Conservation (phyloP, 768 basidiomycete genomes). For the Calvatia gigantea region DNA sequence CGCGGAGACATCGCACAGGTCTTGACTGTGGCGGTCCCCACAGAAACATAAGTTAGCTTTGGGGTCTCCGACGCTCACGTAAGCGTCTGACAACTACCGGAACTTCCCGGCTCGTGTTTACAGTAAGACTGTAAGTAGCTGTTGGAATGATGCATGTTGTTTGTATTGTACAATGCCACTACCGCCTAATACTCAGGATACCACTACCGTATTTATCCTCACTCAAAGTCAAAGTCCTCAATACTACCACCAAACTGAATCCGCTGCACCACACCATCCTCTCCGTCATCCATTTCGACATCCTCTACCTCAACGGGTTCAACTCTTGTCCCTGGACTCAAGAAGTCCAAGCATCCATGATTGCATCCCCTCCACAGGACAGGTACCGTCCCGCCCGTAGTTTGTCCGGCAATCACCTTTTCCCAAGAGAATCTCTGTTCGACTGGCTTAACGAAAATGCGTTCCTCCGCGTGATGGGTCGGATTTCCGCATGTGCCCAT, state of each 20-base stretch:
- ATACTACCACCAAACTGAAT: slow-evolving; percentile 17
- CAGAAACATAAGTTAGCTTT: not conserved
- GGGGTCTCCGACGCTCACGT: slow-evolving; percentile 3
- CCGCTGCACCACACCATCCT: slow-evolving; percentile 18
- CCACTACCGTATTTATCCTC: not conserved
- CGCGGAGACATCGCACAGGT: not conserved
- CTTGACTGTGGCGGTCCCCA: slow-evolving; percentile 29
- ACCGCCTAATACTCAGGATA: not conserved
- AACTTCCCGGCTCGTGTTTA: not conserved
- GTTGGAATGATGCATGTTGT: slow-evolving; percentile 3
- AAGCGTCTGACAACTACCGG: not conserved
- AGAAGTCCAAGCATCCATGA: slow-evolving; percentile 59
- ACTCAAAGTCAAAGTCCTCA: slow-evolving; percentile 10
- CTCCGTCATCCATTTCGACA: slow-evolving; percentile 11
- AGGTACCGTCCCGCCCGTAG: slow-evolving; percentile 53
- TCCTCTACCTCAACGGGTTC: slow-evolving; percentile 13
- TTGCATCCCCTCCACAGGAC: slow-evolving; percentile 68
- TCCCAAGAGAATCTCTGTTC: slow-evolving; percentile 72
- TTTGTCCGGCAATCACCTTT: slow-evolving; percentile 42
- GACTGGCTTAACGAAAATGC: slow-evolving; percentile 50
- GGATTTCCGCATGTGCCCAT: slow-evolving; percentile 49
- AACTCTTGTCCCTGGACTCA: slow-evolving; percentile 26
- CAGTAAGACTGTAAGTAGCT: too few species aligned
- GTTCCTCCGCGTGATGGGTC: slow-evolving; percentile 25
- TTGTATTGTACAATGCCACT: slow-evolving; percentile 6